These are phyloP conservation scores for Colletotrichum plurivorum DNA, from an alignment of 2,329 filamentous ascomycete genomes.

Conservation along the genomic window DNA sequence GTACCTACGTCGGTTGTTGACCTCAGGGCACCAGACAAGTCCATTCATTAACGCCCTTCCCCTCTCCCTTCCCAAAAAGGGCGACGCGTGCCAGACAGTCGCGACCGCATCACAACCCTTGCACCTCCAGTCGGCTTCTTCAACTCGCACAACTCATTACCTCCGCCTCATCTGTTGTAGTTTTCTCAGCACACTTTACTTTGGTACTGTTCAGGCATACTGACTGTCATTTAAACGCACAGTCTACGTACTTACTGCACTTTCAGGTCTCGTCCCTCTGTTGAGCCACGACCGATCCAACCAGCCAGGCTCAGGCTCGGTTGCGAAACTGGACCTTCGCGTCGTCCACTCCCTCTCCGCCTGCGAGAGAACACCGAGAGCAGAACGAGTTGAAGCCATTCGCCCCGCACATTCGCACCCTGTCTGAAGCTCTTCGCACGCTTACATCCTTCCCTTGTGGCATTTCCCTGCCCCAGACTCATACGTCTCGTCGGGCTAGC, in stretches of 20 bases:
- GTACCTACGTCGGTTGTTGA: neutral
- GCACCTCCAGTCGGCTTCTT: constrained; percentile 20
- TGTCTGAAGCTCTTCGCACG: constrained; percentile 5
- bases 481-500: constrained; percentile 1
- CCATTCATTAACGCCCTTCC: constrained; percentile 33
- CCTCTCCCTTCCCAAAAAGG: constrained; percentile 31
- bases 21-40: constrained; percentile 1
- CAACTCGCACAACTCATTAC: constrained; percentile 24
- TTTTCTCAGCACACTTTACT: neutral
- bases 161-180: too few relatives aligned
- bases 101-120: constrained; percentile 37
- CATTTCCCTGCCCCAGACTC: constrained; percentile 24
- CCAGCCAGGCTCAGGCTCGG: neutral
- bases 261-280: neutral
- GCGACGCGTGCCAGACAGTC: constrained; percentile 38
- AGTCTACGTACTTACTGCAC: neutral
- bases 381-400: neutral
- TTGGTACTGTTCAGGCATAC: neutral
- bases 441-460: constrained; percentile 12
- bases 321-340: constrained; percentile 6
- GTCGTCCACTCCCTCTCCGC: neutral
- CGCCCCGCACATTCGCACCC: neutral
- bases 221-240: neutral
- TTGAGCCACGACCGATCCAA: constrained; percentile 3
- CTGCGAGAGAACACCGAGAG: neutral